phyloP scores from a whole-genome alignment of 2,329 filamentous ascomycete genomes.

The Colletotrichum agaves region DNA sequence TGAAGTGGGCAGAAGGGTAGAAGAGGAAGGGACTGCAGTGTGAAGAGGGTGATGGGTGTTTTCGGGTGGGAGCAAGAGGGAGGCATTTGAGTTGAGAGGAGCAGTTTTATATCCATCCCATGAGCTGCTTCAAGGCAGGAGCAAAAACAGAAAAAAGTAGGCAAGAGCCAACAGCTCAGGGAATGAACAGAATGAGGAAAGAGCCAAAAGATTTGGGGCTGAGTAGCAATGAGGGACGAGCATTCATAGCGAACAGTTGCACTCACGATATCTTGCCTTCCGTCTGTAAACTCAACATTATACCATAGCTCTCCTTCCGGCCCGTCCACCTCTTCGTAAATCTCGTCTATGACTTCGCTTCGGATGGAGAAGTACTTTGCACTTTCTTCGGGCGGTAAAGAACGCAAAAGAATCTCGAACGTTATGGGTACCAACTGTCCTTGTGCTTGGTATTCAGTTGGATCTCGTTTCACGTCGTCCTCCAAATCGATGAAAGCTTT shows the following conservation, averaged over 20 bases:
- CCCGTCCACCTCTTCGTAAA: slow-evolving; percentile 47
- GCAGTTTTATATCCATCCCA: not conserved
- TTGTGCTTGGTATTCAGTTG: not conserved
- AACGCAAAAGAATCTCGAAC: slow-evolving; percentile 48
- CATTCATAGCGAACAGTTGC: not conserved
- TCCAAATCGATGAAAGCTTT: not conserved
- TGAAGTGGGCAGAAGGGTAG: not conserved
- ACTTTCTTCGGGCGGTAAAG: slow-evolving; percentile 42
- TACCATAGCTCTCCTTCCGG: slow-evolving; percentile 45
- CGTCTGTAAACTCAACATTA: slow-evolving; percentile 58
- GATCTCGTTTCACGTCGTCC: not conserved
- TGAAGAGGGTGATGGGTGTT: not conserved
- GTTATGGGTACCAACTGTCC: not conserved
- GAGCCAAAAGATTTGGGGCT: not conserved
- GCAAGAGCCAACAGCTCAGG: not conserved
- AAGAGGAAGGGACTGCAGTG: not conserved
- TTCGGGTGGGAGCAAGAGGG: not conserved
- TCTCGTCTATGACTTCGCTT: slow-evolving; percentile 51
- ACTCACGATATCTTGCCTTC: slow-evolving; percentile 57
- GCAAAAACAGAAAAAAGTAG: no score
- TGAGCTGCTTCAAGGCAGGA: no score
- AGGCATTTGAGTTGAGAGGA: not conserved
- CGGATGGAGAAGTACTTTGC: slow-evolving; percentile 45
- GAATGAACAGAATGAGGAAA: not conserved
- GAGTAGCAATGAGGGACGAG: not conserved